Percentiles rank a stretch among this genome's conserved stretches.
These are phyloP conservation scores for Aspergillus latus DNA, from an alignment of 2,329 filamentous ascomycete species.

Conservation along the genomic window DNA sequence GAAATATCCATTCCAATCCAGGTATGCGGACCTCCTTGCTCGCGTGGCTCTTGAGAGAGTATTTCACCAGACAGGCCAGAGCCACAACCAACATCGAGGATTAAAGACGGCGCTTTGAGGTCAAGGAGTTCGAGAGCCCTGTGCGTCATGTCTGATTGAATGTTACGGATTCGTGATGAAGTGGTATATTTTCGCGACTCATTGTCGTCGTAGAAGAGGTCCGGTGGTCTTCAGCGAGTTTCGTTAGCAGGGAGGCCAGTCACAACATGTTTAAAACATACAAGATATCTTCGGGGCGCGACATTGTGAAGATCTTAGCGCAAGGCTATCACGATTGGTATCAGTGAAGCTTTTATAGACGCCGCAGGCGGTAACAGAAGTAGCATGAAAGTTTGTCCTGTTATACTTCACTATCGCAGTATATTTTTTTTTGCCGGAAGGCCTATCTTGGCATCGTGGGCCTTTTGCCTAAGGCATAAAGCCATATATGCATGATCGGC, in stretches of 20 bases:
- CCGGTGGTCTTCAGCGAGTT: conserved; percentile 67
- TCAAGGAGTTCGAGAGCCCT: conserved; percentile 89
- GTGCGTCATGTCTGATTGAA: conserved; percentile 91
- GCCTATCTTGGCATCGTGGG: conserved; percentile 1
- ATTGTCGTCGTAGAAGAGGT: conserved; percentile 94
- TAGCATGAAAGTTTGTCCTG: not conserved
- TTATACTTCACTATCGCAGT: not conserved
- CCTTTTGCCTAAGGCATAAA: conserved; percentile 18
- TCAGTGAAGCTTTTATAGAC: too few species aligned
- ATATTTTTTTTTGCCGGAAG: conserved; percentile 6
- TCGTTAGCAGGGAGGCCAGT: conserved; percentile 4
- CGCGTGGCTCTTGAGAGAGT: conserved; percentile 67
- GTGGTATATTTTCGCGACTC: conserved; percentile 98
- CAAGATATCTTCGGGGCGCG: conserved; percentile 93
- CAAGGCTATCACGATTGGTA: too few species aligned
- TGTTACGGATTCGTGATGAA: conserved; percentile 89
- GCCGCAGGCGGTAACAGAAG: not conserved
- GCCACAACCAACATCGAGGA: conserved; percentile 96
- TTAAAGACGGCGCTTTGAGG: conserved; percentile 74
- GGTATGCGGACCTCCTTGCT: conserved; percentile 79
- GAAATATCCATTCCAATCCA: conserved; percentile 99
- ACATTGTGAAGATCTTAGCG: conserved; percentile 59
- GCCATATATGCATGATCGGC: conserved; percentile 8
- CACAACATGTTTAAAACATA: conserved; percentile 45
- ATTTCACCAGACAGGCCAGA: conserved; percentile 94